These are phyloP conservation scores for Mrakia blollopis DNA, from an alignment of 768 basidiomycete species.

Conservation along the genomic window DNA sequence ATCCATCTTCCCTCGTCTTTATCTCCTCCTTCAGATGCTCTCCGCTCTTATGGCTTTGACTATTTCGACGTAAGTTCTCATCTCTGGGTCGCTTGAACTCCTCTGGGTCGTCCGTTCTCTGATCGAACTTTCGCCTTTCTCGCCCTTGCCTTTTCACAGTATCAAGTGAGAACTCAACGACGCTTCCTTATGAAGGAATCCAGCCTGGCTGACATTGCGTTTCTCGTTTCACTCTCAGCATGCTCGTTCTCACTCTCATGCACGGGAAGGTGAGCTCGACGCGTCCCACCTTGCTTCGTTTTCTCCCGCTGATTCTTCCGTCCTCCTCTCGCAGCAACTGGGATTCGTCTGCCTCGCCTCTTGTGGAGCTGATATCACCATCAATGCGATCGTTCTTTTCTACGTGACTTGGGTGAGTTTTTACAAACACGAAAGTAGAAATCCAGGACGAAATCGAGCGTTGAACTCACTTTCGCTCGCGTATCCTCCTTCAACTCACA, in stretches of 20 bases:
- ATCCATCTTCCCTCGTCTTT: too few species aligned
- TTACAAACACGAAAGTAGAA: too few species aligned
- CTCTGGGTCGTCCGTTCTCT: neutral
- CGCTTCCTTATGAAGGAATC: neutral
- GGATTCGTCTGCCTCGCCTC: neutral
- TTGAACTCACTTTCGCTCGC: too few species aligned
- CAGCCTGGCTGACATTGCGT: neutral
- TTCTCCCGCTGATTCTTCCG: too few species aligned
- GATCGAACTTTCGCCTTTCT: neutral
- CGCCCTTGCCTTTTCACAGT: neutral
- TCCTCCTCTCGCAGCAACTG: neutral
- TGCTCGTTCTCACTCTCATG: neutral
- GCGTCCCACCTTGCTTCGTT: too few species aligned
- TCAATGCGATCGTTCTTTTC: constrained; percentile 52
- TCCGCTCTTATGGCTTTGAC: neutral
- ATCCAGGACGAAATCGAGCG: too few species aligned
- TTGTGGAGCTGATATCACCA: constrained; percentile 45
- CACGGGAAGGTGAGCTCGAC: neutral
- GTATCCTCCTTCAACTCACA: too few species aligned
- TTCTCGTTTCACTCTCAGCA: neutral
- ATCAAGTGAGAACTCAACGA: too few species aligned
- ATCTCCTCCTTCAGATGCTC: neutral
- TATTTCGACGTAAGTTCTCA: neutral
- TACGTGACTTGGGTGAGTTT: constrained; percentile 47
- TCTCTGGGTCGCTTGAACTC: neutral